These are phyloP conservation scores for Huntiella bhutanensis DNA, from an alignment of 2,329 filamentous ascomycete genomes.

Conservation along the genomic window DNA sequence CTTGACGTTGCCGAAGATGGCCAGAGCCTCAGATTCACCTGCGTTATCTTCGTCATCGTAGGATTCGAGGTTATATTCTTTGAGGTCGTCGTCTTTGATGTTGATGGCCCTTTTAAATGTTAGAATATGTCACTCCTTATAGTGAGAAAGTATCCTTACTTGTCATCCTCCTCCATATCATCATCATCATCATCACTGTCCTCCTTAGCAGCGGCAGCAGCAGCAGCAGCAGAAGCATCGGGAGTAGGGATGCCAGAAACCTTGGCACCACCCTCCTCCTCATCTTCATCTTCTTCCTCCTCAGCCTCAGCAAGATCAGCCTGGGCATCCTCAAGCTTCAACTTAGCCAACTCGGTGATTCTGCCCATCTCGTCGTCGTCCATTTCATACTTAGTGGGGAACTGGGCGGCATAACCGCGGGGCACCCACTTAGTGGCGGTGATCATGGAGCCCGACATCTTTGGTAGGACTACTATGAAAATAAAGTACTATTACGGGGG, in stretches of 20 bases:
- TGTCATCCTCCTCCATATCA: constrained; percentile 10
- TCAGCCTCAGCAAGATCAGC: constrained; percentile 47
- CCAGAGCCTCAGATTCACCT: constrained; percentile 48
- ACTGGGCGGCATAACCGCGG: constrained; percentile 56
- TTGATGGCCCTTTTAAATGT: constrained; percentile 17
- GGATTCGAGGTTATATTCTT: constrained; percentile 89
- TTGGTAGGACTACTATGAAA: constrained; percentile 14
- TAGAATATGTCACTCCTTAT: neutral
- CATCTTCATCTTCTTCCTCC: constrained; percentile 16
- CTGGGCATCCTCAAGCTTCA: constrained; percentile 80
- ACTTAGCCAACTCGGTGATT: constrained; percentile 54
- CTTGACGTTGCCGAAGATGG: constrained; percentile 91
- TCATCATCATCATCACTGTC: constrained; percentile 4
- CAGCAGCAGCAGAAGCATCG: neutral
- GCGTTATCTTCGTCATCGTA: constrained; percentile 50
- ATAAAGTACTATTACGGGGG: too few relatives aligned
- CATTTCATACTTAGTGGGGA: constrained; percentile 56
- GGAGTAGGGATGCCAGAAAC: neutral
- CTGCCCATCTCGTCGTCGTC: constrained; percentile 59
- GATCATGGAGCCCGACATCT: constrained; percentile 46
- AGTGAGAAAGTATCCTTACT: constrained; percentile 4
- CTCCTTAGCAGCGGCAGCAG: neutral
- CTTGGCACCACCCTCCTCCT: constrained; percentile 15
- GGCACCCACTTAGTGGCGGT: constrained; percentile 60
- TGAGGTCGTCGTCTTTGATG: constrained; percentile 66